These are phyloP conservation scores for Cryptosporidium ubiquitum DNA, from an alignment of 169 alveolate species.

Conservation along the genomic window DNA sequence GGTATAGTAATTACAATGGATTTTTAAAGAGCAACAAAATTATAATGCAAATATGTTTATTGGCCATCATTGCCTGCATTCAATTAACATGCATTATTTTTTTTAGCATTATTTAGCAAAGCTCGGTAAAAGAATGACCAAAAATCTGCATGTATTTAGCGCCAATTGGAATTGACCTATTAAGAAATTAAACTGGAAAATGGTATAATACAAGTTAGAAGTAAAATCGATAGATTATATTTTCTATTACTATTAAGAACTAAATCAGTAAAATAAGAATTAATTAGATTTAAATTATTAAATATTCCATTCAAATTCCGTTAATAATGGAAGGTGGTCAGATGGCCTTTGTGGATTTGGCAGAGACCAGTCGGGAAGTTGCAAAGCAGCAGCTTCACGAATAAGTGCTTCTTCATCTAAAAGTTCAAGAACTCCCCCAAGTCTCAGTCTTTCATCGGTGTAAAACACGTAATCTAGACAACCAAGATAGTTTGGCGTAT, in stretches of 20 bases:
- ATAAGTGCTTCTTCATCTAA: conserved; percentile 77
- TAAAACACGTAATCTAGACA: conserved; percentile 83
- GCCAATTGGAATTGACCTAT: background rate
- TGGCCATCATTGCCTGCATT: background rate
- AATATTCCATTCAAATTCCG: conserved; percentile 81
- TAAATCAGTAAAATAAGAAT: background rate
- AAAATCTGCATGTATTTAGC: background rate
- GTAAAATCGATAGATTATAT: background rate
- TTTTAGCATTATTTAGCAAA: background rate
- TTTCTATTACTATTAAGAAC: background rate
- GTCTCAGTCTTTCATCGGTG: conserved; percentile 78
- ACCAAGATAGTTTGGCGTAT: conserved; percentile 81
- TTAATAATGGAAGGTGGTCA: conserved; percentile 82
- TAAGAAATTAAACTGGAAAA: background rate
- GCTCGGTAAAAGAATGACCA: conserved; percentile 14
- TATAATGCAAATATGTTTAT: background rate
- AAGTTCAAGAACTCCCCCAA: conserved; percentile 78
- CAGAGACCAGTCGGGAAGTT: conserved; percentile 79
- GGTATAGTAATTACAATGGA: background rate
- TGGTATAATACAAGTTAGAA: background rate
- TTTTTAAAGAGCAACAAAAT: conserved; percentile 1
- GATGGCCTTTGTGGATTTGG: conserved; percentile 84
- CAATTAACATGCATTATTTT: conserved; percentile 23
- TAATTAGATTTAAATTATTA: conserved; percentile 5
- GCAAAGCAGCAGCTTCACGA: conserved; percentile 83